These are phyloP conservation scores for Lentinula sp. DNA, from an alignment of 768 basidiomycete species.

Conservation along the genomic window DNA sequence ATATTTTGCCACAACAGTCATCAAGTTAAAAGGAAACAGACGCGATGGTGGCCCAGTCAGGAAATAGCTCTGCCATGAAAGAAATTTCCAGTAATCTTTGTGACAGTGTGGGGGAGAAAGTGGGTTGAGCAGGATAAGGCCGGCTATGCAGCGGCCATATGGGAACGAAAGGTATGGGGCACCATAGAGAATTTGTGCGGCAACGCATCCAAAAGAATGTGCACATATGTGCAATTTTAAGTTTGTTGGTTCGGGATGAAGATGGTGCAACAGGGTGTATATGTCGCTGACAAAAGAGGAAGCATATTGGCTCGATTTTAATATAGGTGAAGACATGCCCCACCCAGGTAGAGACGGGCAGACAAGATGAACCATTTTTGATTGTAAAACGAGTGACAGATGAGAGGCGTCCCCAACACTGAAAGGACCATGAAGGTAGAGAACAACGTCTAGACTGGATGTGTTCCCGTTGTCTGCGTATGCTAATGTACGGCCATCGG, in stretches of 20 bases:
- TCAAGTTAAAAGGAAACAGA: conserved; percentile 32
- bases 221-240: conserved; percentile 46
- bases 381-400: conserved; percentile 25
- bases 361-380: conserved; percentile 37
- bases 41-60: conserved; percentile 37
- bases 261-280: conserved; percentile 39
- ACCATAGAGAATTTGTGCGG: conserved; percentile 53
- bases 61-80: conserved; percentile 44
- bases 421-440: conserved; percentile 55
- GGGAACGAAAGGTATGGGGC: conserved; percentile 46
- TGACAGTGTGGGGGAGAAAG: conserved; percentile 42
- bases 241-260: conserved; percentile 34
- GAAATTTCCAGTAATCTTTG: conserved; percentile 33
- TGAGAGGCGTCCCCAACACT: conserved; percentile 36
- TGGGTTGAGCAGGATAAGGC: conserved; percentile 41
- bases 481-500: conserved; percentile 43
- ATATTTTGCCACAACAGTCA: conserved; percentile 24
- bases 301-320: conserved; percentile 27
- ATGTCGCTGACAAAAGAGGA: conserved; percentile 37
- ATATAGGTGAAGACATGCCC: conserved; percentile 44
- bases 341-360: conserved; percentile 54
- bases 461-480: conserved; percentile 49
- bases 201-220: conserved; percentile 47
- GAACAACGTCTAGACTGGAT: conserved; percentile 39
- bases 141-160: conserved; percentile 36